These are phyloP conservation scores for Tubosaeta brunneosetosa DNA, from an alignment of 768 basidiomycete genomes.

Conservation along the genomic window DNA sequence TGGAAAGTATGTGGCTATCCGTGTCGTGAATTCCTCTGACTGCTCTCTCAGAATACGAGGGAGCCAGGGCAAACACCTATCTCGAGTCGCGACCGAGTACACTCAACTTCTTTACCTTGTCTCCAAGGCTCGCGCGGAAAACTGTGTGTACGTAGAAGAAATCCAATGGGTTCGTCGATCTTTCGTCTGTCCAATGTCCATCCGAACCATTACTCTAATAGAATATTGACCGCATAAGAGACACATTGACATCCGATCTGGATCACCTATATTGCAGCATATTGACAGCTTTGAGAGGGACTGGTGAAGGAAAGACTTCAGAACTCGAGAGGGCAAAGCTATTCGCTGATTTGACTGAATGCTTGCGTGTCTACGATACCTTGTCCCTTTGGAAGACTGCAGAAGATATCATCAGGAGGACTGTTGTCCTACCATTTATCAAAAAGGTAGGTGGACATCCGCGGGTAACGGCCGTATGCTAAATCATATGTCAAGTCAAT, in stretches of 20 bases:
- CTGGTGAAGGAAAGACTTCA: conserved; percentile 43
- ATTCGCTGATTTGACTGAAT: conserved; percentile 67
- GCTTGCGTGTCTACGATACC: conserved; percentile 72
- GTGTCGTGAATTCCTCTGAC: background rate
- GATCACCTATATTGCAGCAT: conserved; percentile 74
- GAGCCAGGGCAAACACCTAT: conserved; percentile 73
- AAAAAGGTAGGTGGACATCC: conserved; percentile 51
- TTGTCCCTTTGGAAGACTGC: conserved; percentile 83
- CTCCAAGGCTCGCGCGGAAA: conserved; percentile 72
- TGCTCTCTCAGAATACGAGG: conserved; percentile 45
- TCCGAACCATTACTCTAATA: conserved; percentile 29
- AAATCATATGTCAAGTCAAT: conserved; percentile 51
- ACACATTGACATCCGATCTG: conserved; percentile 81
- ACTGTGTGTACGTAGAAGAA: conserved; percentile 75
- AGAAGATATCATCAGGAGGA: conserved; percentile 75
- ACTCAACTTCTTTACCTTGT: conserved; percentile 88
- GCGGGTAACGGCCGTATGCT: background rate
- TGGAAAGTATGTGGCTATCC: conserved; percentile 29
- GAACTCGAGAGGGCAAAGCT: conserved; percentile 65
- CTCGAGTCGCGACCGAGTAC: conserved; percentile 86
- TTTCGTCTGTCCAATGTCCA: conserved; percentile 4
- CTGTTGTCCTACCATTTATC: conserved; percentile 71
- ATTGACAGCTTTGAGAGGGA: conserved; percentile 47
- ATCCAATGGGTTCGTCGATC: conserved; percentile 72
- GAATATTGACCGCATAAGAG: conserved; percentile 81